Evolutionary conservation across 2,329 filamentous ascomycete species (phyloP), one percentile per base, ranked within the genome.

Genomic region (Cyphellophora attinorum): DNA sequence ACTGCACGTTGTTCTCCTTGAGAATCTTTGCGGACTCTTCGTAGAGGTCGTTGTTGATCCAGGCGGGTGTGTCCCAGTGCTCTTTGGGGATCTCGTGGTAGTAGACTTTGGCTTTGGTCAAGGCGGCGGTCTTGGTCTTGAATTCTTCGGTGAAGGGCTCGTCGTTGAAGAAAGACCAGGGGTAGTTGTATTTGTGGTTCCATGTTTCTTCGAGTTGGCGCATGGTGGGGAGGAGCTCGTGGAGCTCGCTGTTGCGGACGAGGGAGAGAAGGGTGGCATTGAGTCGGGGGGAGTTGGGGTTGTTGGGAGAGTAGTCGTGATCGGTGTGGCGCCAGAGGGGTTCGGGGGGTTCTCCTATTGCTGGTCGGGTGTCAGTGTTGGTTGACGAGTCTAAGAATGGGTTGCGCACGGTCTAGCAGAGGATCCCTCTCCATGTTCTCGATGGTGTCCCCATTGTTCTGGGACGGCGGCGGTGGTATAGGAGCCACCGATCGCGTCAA

Each of bases 181-280:
- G 91, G 56, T 98, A 98, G 67, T 98, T 98, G 74, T 96, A 98
- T 56, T 98, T 98, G 68, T 76, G 70, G 54, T 98, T 98, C 86
- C 88, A 98, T 1, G 89, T 96, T 46, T 81, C 68, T 64, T 98
- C 91, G 40, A 98, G 70, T 54, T 98, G 89, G 36, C 63, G 62
- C 85, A 98, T 98, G 16, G 86, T 85, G 54, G 80, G 74, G 16
- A 96, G 67, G 68, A 98, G 82, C 30, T 81, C 83, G 14, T 76
- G 64, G 17, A 95, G 65, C 65, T 98, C 91, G 55, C 84, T 78
- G 54, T 98, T 98, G 42, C 91, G 80, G 37, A 98, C 91, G 23
- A 98, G 74, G 14, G 86, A 82, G 47, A 98, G 72, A 38, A 98
- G 70, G 3, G 91, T 96, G 39, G 91, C 91, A 58, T 93, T 91